Evolutionary conservation across 768 basidiomycete genomes (phyloP), one percentile per base, ranked within the genome.

Genomic region (Suillus alpinus): DNA sequence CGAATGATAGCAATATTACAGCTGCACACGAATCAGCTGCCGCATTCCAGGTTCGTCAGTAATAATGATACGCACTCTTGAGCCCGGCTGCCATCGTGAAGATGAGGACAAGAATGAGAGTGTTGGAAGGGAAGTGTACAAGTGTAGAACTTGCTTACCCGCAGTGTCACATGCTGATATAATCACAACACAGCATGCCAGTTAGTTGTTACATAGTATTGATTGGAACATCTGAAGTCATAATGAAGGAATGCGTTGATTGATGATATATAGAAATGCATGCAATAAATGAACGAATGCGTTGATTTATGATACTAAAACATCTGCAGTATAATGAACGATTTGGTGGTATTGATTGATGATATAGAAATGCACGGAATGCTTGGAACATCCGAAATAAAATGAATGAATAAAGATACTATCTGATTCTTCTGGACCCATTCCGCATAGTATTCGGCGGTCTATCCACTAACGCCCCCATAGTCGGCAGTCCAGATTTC

Each of bases 1-100:
- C 93, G 77, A 99, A 98, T 1, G 97, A 95, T 50, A 99, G 87
- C 57, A 98, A 82, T 68, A 98, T 95, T 65, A 98, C 95, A 70
- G 94, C 95, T 98, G 71, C 52, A 20, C 34, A 41, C 20, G 6
- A 47, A 32, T 44, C 26, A 59, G 39, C 41, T 20, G 23, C 29
- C 16, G 31, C 52, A 26, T 5, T 26, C 10, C 10, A 65, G 57
- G 23, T 39, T 31, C 32, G 34, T 66, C 43, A 31, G 37, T 26
- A 34, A 53, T 36, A 44, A 39, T 18, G 50, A 34, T 5, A 56
- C 83, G 69, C 69, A 89, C 88, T 90, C 79, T 86, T 83, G 65
- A 91, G 80, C 66, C 88, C 88, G 59, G 87, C 87, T 64, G 85
- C 77, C 86, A 88, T 88, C 18, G 62, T 60, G 68, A 40, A 63